These are phyloP conservation scores for Vicia villosa DNA, from an alignment of 306 rosid species.

Conservation along the genomic window DNA sequence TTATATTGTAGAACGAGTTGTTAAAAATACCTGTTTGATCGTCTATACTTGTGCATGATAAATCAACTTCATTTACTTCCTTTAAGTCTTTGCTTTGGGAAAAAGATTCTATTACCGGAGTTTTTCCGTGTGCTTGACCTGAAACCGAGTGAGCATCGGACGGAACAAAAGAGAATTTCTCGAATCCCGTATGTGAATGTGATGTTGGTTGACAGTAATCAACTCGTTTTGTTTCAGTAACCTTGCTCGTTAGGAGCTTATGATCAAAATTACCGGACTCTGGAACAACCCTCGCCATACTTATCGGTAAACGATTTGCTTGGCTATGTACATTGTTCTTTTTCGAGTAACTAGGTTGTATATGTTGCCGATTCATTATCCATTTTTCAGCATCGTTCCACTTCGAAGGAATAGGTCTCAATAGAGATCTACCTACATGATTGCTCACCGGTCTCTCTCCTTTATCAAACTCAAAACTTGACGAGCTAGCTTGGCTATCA, in stretches of 20 bases:
- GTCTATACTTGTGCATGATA: constrained; percentile 47
- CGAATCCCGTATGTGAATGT: constrained; percentile 57
- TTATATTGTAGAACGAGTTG: background rate
- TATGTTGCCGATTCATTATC: constrained; percentile 76
- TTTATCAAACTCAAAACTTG: constrained; percentile 94
- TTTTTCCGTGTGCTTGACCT: constrained; percentile 54
- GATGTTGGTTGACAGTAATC: constrained; percentile 73
- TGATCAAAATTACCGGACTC: constrained; percentile 64
- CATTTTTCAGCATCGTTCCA: constrained; percentile 99
- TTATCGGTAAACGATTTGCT: constrained; percentile 59
- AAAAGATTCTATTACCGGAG: constrained; percentile 47
- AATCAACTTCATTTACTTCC: constrained; percentile 48
- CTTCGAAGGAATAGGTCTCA: constrained; percentile 86
- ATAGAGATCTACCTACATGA: constrained; percentile 55
- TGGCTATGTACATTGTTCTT: constrained; percentile 58
- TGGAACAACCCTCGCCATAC: constrained; percentile 75
- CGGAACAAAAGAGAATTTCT: constrained; percentile 75
- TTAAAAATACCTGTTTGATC: constrained; percentile 58
- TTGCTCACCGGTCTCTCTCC: constrained; percentile 72
- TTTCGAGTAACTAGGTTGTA: constrained; percentile 49
- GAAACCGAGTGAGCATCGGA: constrained; percentile 44
- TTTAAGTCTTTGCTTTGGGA: constrained; percentile 64
- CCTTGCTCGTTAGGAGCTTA: constrained; percentile 47
- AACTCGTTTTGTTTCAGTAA: constrained; percentile 66
- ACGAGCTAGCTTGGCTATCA: constrained; percentile 96